Base-by-base conservation (phyloP, 495 filamentous ascomycete species). In the Aspergillus ostianus region DNA sequence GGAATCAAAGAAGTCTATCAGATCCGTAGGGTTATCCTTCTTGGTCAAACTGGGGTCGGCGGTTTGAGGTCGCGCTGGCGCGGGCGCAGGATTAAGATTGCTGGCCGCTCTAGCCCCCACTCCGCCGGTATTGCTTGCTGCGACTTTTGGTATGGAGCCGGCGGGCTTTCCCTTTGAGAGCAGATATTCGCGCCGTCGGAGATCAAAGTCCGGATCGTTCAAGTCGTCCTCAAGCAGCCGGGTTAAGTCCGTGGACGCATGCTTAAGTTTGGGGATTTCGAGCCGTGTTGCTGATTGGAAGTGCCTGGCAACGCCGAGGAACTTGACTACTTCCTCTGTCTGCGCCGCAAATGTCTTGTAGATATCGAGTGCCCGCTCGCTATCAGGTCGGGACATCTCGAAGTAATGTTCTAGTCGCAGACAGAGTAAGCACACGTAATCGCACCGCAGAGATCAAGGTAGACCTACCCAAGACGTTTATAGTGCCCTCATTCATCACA, bases 1-100 rank as follows among this genome's bases (percentile, higher is more conserved):
- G 2, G 93, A 93, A 60, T 94, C 94, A 69, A 99, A 99, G 71
- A 99, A 97, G 70, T 99, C 94, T 65, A 99, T 99, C 54, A 99
- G 77, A 75, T 98, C 90, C 51, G 87, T 81, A 0, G 89, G 87
- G 4, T 85, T 84, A 57, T 86, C 87, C 21, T 80, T 75, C 58
- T 73, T 68, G 63, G 36, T 41, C 36, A 41, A 41, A 41, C 36
- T 41, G 10, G 69, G 64, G 1, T 66, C 56, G 26, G 59, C 56
- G 26, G 70, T 53, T 65, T 73, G 59, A 56, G 57, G 63, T 64
- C 70, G 56, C 52, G 62, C 27, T 27, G 63, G 53, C 8, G 58
- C 44, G 23, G 64, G 21, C 12, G 58, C 44, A 19, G 64, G 18
- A 46, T 61, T 62, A n/a, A 64, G 47, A 29, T 66, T 58, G 65